Evolutionary conservation across 1,139 yeast genomes (phyloP).

Genomic region (Magnusiomyces magnusii): DNA sequence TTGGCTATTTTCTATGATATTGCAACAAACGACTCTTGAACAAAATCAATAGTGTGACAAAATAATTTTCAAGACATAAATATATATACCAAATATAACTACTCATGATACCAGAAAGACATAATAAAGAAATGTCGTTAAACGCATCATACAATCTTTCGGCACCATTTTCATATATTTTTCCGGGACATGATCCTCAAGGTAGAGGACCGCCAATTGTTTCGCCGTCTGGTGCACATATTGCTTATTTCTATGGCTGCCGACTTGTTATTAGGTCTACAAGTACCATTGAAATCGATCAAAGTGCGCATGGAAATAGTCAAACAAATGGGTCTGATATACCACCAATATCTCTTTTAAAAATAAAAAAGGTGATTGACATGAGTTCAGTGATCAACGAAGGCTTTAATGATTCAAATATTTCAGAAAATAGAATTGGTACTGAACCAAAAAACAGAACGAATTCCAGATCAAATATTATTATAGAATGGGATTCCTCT

Average conservation of each 20-base stretch:
- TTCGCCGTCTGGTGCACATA: constrained; percentile 6
- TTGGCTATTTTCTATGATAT: too few species aligned
- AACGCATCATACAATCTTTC: constrained; percentile 1
- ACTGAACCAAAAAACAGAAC: neutral
- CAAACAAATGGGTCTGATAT: neutral
- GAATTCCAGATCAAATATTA: neutral
- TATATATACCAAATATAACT: neutral
- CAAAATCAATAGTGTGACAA: too few species aligned
- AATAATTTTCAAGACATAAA: neutral
- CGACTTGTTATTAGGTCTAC: neutral
- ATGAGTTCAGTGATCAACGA: neutral
- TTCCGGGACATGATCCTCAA: neutral
- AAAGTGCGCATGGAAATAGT: neutral
- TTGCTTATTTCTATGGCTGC: neutral
- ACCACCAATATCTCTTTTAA: neutral
- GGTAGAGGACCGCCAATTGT: neutral
- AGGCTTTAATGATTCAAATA: neutral
- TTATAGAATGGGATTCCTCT: constrained; percentile 6
- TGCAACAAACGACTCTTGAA: too few species aligned
- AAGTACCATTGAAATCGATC: neutral
- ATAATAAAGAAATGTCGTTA: neutral
- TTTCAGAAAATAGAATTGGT: neutral
- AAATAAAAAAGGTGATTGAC: neutral
- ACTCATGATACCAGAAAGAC: too few species aligned
- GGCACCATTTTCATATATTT: neutral